Conservation (phyloP, 2,329 filamentous ascomycete genomes). For the Bipolaris oryzae region DNA sequence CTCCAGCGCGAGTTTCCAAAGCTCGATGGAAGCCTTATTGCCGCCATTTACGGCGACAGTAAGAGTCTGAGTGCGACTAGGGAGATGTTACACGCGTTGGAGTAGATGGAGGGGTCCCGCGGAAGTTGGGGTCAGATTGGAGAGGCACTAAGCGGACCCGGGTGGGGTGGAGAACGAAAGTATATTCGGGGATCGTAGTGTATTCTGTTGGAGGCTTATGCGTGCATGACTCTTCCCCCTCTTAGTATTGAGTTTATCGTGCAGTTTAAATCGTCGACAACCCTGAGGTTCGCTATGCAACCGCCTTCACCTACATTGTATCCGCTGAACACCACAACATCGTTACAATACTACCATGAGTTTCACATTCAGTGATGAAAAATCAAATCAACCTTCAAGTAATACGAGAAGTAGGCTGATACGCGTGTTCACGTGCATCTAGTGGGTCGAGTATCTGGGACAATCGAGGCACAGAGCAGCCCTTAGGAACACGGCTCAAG, state of each 20-base stretch:
- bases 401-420: neutral
- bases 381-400: neutral
- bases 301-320: neutral
- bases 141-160: neutral
- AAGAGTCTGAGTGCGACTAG: slow-evolving; percentile 51
- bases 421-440: neutral
- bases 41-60: slow-evolving; percentile 53
- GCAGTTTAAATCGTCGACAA: neutral
- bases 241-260: neutral
- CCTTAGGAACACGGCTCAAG: neutral
- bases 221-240: neutral
- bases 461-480: neutral
- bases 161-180: neutral
- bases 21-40: slow-evolving; percentile 54
- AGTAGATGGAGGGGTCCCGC: neutral
- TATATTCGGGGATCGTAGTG: neutral
- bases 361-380: neutral
- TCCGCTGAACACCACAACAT: neutral
- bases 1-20: slow-evolving; percentile 52
- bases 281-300: neutral
- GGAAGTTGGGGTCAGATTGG: neutral
- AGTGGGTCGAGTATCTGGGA: neutral
- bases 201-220: neutral
- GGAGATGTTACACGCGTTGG: slow-evolving; percentile 53
- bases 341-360: neutral